Percentiles rank a stretch among this genome's conserved stretches.
These are phyloP conservation scores for Coemansia sp. DNA, from an alignment of 192 early-diverging fungal genomes.

Conservation along the genomic window DNA sequence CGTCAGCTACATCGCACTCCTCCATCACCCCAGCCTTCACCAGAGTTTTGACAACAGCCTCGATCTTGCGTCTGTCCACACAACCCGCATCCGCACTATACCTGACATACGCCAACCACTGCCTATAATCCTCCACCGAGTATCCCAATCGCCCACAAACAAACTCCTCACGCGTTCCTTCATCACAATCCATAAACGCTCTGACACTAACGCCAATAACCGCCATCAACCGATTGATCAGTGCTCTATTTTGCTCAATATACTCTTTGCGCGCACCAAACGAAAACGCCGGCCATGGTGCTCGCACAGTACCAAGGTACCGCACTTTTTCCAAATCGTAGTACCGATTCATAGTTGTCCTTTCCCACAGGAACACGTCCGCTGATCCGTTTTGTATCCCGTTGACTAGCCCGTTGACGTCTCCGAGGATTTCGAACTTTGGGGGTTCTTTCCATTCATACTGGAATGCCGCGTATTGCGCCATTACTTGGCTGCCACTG, in stretches of 20 bases:
- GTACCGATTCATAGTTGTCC: slow-evolving; percentile 88
- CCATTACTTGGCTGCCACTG: slow-evolving; percentile 81
- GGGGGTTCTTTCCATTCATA: slow-evolving; percentile 62
- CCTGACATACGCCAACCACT: slow-evolving; percentile 41
- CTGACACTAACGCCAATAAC: not conserved
- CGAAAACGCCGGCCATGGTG: slow-evolving; percentile 92
- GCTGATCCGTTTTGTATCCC: slow-evolving; percentile 64
- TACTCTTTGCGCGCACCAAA: slow-evolving; percentile 59
- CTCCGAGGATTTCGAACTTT: slow-evolving; percentile 71
- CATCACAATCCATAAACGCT: slow-evolving; percentile 18
- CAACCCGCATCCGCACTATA: slow-evolving; percentile 12
- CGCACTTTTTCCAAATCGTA: slow-evolving; percentile 71
- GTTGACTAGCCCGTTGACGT: slow-evolving; percentile 70
- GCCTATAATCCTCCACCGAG: slow-evolving; percentile 11
- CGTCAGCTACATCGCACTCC: slow-evolving; percentile 1
- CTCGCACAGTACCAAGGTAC: slow-evolving; percentile 75
- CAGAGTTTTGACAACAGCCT: slow-evolving; percentile 21
- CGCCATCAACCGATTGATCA: slow-evolving; percentile 5
- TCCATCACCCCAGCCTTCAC: slow-evolving; percentile 26
- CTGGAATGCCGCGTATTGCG: slow-evolving; percentile 64
- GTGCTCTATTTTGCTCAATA: slow-evolving; percentile 8
- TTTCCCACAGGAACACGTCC: slow-evolving; percentile 92
- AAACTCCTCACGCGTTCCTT: slow-evolving; percentile 10
- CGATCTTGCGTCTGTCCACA: slow-evolving; percentile 23
- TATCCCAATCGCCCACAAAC: slow-evolving; percentile 39